These are phyloP conservation scores for Leccinum pallidistipes DNA, from an alignment of 1,284 basidiomycete genomes.

Conservation along the genomic window DNA sequence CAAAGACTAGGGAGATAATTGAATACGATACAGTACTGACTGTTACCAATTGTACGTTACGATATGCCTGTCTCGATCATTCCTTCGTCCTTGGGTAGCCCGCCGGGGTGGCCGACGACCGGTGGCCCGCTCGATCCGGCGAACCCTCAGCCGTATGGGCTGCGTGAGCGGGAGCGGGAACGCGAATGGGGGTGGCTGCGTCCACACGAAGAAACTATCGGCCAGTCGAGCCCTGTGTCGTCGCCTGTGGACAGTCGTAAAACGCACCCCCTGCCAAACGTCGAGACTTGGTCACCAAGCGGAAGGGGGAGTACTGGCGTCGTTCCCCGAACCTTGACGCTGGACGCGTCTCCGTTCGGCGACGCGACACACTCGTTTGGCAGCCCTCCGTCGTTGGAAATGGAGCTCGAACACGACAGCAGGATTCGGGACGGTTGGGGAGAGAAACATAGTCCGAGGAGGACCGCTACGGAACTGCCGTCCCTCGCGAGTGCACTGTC, in stretches of 20 bases:
- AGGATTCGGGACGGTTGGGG: not conserved
- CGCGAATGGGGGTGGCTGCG: constrained; percentile 4
- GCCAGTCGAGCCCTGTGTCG: not conserved
- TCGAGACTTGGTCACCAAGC: not conserved
- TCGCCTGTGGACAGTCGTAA: not conserved
- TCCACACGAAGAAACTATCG: not conserved
- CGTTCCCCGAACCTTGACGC: not conserved
- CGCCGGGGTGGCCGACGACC: constrained; percentile 21
- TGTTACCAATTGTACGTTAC: too few relatives aligned
- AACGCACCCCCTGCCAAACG: not conserved
- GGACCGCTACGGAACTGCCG: constrained; percentile 13
- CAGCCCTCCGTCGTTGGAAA: not conserved
- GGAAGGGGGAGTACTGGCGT: not conserved
- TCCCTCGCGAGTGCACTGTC: constrained; percentile 21
- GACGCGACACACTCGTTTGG: not conserved
- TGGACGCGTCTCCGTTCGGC: not conserved
- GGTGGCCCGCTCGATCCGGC: constrained; percentile 22
- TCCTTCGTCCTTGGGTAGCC: not conserved
- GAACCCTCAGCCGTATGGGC: not conserved
- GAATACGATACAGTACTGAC: too few relatives aligned
- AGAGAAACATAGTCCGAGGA: not conserved
- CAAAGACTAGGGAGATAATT: too few relatives aligned
- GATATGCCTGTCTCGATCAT: not conserved
- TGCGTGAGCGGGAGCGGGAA: constrained; percentile 1
- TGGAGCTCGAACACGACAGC: not conserved